Base-by-base conservation (phyloP, 169 alveolate genomes). In the Plasmodium coatneyi region DNA sequence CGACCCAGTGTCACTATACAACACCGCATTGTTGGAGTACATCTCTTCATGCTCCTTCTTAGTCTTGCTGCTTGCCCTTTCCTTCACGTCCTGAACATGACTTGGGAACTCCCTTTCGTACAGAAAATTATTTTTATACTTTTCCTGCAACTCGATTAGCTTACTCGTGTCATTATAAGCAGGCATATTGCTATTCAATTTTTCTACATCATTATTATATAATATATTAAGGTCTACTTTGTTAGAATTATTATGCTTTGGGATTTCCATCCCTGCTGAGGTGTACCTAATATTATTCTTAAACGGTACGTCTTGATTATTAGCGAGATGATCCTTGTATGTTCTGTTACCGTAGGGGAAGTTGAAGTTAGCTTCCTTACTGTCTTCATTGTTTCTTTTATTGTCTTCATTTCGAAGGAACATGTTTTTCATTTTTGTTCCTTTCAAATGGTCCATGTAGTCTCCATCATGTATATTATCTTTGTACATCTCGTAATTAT, bases 241-340 rank as follows among this genome's bases (percentile, higher is more conserved):
- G n/a, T 76, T 78, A 39, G 87, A 25, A 43, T 87, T 87, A 66
- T 49, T 87, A 76, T 16, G 74, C 28, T 60, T 56, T 28, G 87
- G 89, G 2, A 76, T 46, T 25, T 87, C 89, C 30, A n/a, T 36
- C 9, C 36, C 43, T 25, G 82, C 32, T 60, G 93, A 87, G 34
- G 79, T 79, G 66, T 79, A 87, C 49, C 90, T 87, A 66, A 78
- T 79, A 74, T 84, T 84, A 84, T 84, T 84, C 7, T 86, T 86
- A 54, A 41, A 56, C n/a, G 46, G 22, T 14, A 54, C 60, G 0
- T 87, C 82, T 14, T 84, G 72, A 74, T 84, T 46, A 36, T 72
- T 84, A 30, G 25, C 60, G 10, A 72, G 78, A 72, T 84, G 49
- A 14, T 74, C 84, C 10, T 84, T 84, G 66, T 87, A 56, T 22